Evolutionary conservation across 2,329 filamentous ascomycete genomes (phyloP), one percentile per base, ranked within the genome.

Genomic region (Metarhizium brunneum): DNA sequence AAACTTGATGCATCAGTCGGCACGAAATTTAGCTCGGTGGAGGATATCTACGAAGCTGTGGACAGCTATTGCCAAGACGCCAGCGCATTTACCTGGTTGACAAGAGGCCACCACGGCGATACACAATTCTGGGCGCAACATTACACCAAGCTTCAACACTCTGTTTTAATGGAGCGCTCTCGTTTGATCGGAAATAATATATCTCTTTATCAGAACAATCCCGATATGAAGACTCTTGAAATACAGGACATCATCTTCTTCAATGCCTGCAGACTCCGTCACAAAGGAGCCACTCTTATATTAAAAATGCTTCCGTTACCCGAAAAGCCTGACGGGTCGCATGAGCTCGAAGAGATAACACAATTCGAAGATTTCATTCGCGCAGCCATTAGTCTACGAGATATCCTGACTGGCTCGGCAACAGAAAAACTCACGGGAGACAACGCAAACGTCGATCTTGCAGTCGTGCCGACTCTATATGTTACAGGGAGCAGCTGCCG

Each of bases 21-120:
- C 2, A 53, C 50, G 6, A 54, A 56, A n/a, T 59, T 63, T 13
- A 25, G 45, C 6, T 56, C 60, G 3, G 50, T 63, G 16, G 57
- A 58, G 13, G 54, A 59, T 13, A 57, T 62, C 3, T 57, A 59
- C 18, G 60, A 61, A 11, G 49, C 48, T 10, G 59, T 61, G 11
- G 62, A 63, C n/a, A 58, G 59, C 35, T 60, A 62, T 45, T 61
- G 59, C n/a, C 62, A 62, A n/a, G 61, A 64, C 18, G 54, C 62
- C 20, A 60, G 57, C 35, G 62, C 62, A 14, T 58, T 64, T 38
- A 36, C 50, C 25, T 64, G 60, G 59, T 20, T 57, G 43, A 60
- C 57, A 45, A 55, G 54, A 16, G 47, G 60, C 18, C 56, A 61
- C 30, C 55, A 54, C 16, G 57, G 56, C 6, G 57, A 54, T 18